Evolutionary conservation across 192 early-diverging fungal genomes (phyloP), one percentile per base, ranked within the genome.

Genomic region (Umbelopsis ramanniana): DNA sequence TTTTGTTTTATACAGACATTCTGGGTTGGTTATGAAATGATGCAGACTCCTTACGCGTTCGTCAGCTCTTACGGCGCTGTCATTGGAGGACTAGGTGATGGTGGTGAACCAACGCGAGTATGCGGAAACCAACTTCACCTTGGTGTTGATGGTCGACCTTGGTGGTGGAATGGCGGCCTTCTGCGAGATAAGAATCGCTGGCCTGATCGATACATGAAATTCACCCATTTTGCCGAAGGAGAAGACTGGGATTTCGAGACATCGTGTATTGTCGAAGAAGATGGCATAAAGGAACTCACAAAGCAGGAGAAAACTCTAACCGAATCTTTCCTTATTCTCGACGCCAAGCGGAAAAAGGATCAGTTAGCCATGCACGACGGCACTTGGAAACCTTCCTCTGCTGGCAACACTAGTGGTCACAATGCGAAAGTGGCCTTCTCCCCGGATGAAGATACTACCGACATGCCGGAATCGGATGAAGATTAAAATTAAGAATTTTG

Each of bases 21-120:
- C 47, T 89, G 88, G 88, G 63, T 85, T 37, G 86, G 84, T 2
- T 81, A 70, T 52, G 88, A 89, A 71, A 74, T 84, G 68, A 66
- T 77, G 24, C 78, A 84, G 19, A 70, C 78, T 24, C 83, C 83
- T 5, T 81, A 82, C 29, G 40, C 70, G 35, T 82, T 82, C 40
- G 60, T 75, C 19, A 72, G 71, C 26, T 74, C 75, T 0, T 77
- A 52, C 68, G 79, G 81, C 10, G 80, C 75, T n/a, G 76, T 76
- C 1, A 77, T 87, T 47, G 87, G 85, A 14, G 73, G 68, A 35
- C 46, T 76, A 33, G 69, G 71, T 15, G 52, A 52, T n/a, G 70
- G 33, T 7, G 54, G 54, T 14, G 60, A 29, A 21, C n/a, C 71
- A 24, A 50, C 66, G 22, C 45, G 60, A 0, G 80, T 79, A 19